Percentiles rank a stretch among this genome's conserved stretches.
phyloP scores from a whole-genome alignment of 1,139 yeast genomes.

The Yueomyces sp. region DNA sequence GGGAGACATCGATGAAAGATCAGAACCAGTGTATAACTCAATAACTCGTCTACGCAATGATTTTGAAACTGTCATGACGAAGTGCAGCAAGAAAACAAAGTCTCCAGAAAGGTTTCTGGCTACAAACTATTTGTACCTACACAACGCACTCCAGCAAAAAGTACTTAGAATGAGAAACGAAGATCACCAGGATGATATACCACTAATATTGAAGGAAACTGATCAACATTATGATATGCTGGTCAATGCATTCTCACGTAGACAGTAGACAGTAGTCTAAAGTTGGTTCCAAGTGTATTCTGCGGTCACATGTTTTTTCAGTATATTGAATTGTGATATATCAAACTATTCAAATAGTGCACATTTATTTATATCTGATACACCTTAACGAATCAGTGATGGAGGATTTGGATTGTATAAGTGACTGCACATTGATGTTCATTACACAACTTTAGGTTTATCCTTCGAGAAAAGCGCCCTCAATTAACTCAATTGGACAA shows the following conservation, averaged over 20 bases:
- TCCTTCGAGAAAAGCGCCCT: too few relatives aligned
- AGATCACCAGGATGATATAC: slow-evolving; percentile 5
- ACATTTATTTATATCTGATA: too few relatives aligned
- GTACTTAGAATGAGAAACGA: slow-evolving; percentile 5
- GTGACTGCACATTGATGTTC: too few relatives aligned
- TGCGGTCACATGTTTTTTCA: too few relatives aligned
- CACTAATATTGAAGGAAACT: slow-evolving; percentile 18
- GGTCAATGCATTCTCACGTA: slow-evolving; percentile 14
- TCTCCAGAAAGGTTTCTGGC: slow-evolving; percentile 62
- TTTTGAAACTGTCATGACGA: slow-evolving; percentile 67
- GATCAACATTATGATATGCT: slow-evolving; percentile 17
- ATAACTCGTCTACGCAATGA: slow-evolving; percentile 61
- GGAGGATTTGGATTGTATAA: too few relatives aligned
- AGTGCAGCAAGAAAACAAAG: slow-evolving; percentile 40
- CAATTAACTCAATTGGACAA: too few relatives aligned
- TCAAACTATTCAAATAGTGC: too few relatives aligned
- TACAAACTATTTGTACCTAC: slow-evolving; percentile 45
- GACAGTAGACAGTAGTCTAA: neutral
- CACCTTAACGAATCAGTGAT: too few relatives aligned
- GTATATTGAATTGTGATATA: too few relatives aligned
- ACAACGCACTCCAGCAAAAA: slow-evolving; percentile 19
- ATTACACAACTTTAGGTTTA: too few relatives aligned
- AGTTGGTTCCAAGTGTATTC: too few relatives aligned
- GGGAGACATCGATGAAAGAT: slow-evolving; percentile 23
- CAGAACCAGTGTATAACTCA: slow-evolving; percentile 66